Percentiles rank a stretch among this genome's conserved stretches.
These are phyloP conservation scores for Salvia hispanica DNA, from an alignment of 257 asterid genomes.

Conservation along the genomic window DNA sequence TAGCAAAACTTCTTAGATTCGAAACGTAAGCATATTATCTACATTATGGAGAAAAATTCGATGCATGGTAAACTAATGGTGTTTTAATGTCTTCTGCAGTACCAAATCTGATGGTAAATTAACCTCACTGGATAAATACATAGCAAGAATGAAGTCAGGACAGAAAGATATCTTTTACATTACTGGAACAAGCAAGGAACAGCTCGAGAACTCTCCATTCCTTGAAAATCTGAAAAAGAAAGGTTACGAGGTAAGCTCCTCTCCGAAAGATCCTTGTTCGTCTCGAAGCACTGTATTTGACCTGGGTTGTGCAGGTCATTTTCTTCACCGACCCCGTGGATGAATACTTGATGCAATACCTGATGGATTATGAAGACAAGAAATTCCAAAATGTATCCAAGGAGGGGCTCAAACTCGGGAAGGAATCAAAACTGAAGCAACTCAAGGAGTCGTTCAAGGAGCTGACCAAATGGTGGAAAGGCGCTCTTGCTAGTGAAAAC, in stretches of 20 bases:
- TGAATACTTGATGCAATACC: constrained; percentile 91
- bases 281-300: neutral
- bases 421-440: constrained; percentile 78
- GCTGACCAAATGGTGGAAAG: constrained; percentile 94
- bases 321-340: constrained; percentile 91
- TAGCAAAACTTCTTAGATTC: constrained; percentile 86
- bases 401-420: constrained; percentile 85
- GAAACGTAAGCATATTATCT: constrained; percentile 58
- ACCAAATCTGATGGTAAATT: constrained; percentile 89
- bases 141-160: constrained; percentile 88
- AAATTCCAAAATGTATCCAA: constrained; percentile 94
- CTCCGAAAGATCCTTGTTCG: too few species aligned
- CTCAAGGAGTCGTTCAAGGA: constrained; percentile 85
- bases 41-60: neutral
- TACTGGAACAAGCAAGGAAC: constrained; percentile 94
- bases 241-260: constrained; percentile 67
- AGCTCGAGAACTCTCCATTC: constrained; percentile 95
- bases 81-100: constrained; percentile 44
- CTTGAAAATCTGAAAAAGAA: constrained; percentile 88
- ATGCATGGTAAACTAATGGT: constrained; percentile 11
- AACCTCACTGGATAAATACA: constrained; percentile 88
- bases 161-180: constrained; percentile 96
- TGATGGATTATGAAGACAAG: constrained; percentile 92
- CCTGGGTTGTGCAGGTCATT: constrained; percentile 57
- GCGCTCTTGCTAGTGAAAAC: constrained; percentile 74